phyloP scores from a whole-genome alignment of 23 red algal genomes.

The Gracilaria caudata region DNA sequence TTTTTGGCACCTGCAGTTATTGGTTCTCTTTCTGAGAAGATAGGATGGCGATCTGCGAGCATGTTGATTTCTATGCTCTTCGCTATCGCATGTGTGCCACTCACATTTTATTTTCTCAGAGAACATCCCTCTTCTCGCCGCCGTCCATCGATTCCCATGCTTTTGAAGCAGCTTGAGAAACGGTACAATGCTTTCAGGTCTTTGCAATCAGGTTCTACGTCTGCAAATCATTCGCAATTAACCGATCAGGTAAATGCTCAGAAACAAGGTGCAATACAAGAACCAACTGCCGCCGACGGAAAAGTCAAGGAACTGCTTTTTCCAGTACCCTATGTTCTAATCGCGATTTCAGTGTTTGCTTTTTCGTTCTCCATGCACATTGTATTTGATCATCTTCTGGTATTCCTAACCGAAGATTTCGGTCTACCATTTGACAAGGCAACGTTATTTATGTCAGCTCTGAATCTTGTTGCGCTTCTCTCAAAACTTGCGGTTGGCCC shows the following conservation, averaged over 20 bases:
- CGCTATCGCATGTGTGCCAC: conserved; percentile 28
- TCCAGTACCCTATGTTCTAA: conserved; percentile 35
- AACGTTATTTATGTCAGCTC: conserved; percentile 60
- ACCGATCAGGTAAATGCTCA: neutral
- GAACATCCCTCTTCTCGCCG: conserved; percentile 20
- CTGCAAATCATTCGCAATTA: neutral
- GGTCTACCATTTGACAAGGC: conserved; percentile 56
- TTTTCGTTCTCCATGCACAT: conserved; percentile 80
- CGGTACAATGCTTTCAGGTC: neutral
- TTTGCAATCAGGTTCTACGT: conserved; percentile 14
- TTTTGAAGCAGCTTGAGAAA: conserved; percentile 3
- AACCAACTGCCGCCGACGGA: neutral
- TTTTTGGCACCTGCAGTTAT: conserved; percentile 69
- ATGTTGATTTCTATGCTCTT: conserved; percentile 52
- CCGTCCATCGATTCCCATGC: conserved; percentile 17
- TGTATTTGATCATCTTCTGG: conserved; percentile 70
- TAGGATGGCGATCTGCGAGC: conserved; percentile 57
- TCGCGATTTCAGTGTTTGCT: conserved; percentile 45
- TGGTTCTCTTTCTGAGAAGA: conserved; percentile 28
- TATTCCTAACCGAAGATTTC: conserved; percentile 73
- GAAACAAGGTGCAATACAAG: neutral
- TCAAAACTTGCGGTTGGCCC: conserved; percentile 67
- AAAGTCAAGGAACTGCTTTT: conserved; percentile 17
- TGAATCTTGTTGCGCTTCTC: conserved; percentile 65
- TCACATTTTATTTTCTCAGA: conserved; percentile 49